Conservation (phyloP, 1,284 basidiomycete genomes). For the Anthracocystis setariae region DNA sequence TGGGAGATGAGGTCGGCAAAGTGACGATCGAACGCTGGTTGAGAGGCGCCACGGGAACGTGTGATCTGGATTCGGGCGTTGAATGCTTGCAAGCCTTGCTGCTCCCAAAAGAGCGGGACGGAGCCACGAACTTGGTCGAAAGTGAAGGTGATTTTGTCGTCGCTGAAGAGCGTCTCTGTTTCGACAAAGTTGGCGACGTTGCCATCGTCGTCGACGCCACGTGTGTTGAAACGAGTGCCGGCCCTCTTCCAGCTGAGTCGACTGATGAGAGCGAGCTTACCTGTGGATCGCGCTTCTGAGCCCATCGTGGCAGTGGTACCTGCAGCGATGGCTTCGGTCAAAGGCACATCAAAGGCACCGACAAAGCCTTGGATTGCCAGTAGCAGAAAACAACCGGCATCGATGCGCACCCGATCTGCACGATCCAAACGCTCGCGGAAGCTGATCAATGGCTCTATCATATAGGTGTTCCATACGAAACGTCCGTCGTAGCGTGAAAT, state of each 20-base stretch:
- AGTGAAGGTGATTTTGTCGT: conserved; percentile 83
- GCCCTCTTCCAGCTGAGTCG: conserved; percentile 92
- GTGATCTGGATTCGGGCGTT: conserved; percentile 68
- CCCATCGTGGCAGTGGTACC: not conserved
- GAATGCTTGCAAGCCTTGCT: conserved; percentile 79
- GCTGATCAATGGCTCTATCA: conserved; percentile 80
- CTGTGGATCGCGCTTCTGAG: not conserved
- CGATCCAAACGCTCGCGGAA: conserved; percentile 80
- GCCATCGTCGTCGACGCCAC: conserved; percentile 97
- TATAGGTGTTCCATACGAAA: conserved; percentile 82
- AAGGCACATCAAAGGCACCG: conserved; percentile 74
- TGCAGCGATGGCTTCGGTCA: conserved; percentile 60
- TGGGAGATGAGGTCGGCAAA: conserved; percentile 76
- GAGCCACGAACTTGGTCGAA: conserved; percentile 93
- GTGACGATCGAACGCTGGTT: conserved; percentile 94
- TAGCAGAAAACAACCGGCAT: conserved; percentile 71
- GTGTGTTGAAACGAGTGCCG: conserved; percentile 95
- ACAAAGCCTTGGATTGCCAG: conserved; percentile 91
- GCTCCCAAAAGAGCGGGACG: conserved; percentile 89
- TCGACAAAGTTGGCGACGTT: conserved; percentile 98
- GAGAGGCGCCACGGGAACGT: conserved; percentile 87
- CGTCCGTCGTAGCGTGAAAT: conserved; percentile 67
- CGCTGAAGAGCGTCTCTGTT: conserved; percentile 90
- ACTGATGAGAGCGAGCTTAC: conserved; percentile 82
- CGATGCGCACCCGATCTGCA: conserved; percentile 77